Percentiles rank a stretch among this genome's conserved stretches.
These are phyloP conservation scores for Flagelloscypha sp. DNA, from an alignment of 768 basidiomycete species.

Conservation along the genomic window DNA sequence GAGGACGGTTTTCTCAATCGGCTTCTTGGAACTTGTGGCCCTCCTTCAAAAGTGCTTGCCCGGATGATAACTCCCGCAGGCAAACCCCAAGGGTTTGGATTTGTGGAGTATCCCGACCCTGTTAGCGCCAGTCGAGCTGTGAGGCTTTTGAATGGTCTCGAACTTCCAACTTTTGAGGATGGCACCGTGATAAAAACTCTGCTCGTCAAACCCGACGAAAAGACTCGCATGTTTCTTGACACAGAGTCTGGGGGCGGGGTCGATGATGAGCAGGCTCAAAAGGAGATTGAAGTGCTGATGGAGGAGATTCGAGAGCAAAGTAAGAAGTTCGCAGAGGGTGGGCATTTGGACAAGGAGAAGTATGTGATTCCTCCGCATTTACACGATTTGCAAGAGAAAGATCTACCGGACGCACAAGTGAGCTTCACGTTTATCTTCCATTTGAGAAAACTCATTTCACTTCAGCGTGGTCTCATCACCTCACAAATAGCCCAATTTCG, in stretches of 20 bases:
- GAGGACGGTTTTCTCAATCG: conserved; percentile 74
- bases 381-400: conserved; percentile 92
- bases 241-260: conserved; percentile 80
- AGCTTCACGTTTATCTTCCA: no score
- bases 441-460: no score
- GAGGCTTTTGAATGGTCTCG: conserved; percentile 52
- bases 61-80: conserved; percentile 87
- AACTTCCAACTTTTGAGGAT: conserved; percentile 54
- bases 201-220: conserved; percentile 92
- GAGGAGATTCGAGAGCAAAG: conserved; percentile 64
- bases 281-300: conserved; percentile 56
- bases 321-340: conserved; percentile 66
- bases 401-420: conserved; percentile 89
- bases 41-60: conserved; percentile 1
- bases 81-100: conserved; percentile 94
- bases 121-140: conserved; percentile 80
- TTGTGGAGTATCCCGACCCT: conserved; percentile 92
- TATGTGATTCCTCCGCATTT: conserved; percentile 93
- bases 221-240: conserved; percentile 82
- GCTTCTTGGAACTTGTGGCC: conserved; percentile 60
- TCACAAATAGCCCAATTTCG: conserved; percentile 96
- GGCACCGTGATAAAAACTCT: conserved; percentile 56
- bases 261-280: conserved; percentile 51
- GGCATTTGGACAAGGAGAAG: conserved; percentile 76
- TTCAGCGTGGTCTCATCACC: conserved; percentile 84